These are phyloP conservation scores for Lactuca sativa DNA, from an alignment of 129 eudicot species.

Conservation along the genomic window DNA sequence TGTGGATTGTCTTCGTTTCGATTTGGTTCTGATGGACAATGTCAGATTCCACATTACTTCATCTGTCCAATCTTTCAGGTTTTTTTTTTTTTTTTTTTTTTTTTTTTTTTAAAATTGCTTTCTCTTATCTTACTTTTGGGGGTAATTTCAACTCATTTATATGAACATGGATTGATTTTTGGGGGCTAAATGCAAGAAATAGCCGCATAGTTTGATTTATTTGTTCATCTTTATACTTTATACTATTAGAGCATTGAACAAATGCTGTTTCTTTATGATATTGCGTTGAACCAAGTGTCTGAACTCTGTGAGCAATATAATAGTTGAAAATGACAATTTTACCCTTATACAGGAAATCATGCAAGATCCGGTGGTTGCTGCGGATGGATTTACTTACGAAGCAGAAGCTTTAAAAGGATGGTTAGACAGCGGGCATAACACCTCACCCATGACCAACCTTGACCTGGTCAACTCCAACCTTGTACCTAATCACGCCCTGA, in stretches of 20 bases:
- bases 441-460: constrained; percentile 88
- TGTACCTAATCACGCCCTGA: constrained; percentile 71
- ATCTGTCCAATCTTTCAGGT: constrained; percentile 96
- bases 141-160: neutral
- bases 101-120: constrained; percentile 1
- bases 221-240: too few species aligned
- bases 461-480: constrained; percentile 56
- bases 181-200: neutral
- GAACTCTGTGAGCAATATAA: too few species aligned
- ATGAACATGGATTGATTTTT: neutral
- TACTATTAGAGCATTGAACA: too few species aligned
- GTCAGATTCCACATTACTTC: constrained; percentile 65
- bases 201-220: too few species aligned
- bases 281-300: too few species aligned
- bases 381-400: constrained; percentile 91
- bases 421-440: constrained; percentile 78
- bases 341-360: constrained; percentile 60
- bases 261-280: too few species aligned
- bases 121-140: neutral
- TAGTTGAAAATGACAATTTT: neutral
- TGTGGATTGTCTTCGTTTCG: constrained; percentile 59
- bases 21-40: constrained; percentile 41
- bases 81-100: constrained; percentile 20
- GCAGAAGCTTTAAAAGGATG: constrained; percentile 81
- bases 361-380: constrained; percentile 87